Percentiles rank a stretch among this genome's conserved stretches.
Evolutionary conservation across 768 basidiomycete species (phyloP).

Genomic region (Filobasidium floriforme): DNA sequence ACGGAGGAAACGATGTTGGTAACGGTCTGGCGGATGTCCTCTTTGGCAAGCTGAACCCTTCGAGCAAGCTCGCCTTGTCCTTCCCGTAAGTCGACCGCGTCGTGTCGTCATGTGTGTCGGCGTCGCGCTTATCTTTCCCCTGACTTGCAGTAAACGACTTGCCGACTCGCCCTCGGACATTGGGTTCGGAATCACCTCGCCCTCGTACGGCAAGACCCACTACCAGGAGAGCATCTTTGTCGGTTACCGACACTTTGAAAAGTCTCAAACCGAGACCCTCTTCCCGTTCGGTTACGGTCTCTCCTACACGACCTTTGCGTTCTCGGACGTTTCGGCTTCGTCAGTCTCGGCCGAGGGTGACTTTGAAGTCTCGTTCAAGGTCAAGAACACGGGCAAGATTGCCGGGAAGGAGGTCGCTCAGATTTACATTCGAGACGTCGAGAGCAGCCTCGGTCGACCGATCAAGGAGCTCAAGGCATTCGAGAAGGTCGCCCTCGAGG

Average conservation of each 20-base stretch:
- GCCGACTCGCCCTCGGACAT: constrained; percentile 59
- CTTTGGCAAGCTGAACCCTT: constrained; percentile 41
- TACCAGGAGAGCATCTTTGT: constrained; percentile 25
- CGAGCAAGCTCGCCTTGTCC: constrained; percentile 36
- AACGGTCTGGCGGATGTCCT: constrained; percentile 43
- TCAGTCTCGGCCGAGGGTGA: constrained; percentile 26
- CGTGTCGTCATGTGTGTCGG: neutral
- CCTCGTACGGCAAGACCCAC: constrained; percentile 22
- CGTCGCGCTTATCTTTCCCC: neutral
- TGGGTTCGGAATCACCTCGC: constrained; percentile 46
- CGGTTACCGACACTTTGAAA: constrained; percentile 24
- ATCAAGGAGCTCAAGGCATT: constrained; percentile 57
- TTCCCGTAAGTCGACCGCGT: constrained; percentile 24
- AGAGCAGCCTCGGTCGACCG: constrained; percentile 53
- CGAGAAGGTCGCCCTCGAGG: constrained; percentile 42
- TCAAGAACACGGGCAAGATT: constrained; percentile 55
- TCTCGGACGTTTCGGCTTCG: constrained; percentile 51
- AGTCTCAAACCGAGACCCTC: constrained; percentile 50
- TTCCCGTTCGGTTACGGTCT: constrained; percentile 69
- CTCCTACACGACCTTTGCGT: constrained; percentile 65
- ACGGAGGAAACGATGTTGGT: constrained; percentile 41
- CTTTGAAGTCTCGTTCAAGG: constrained; percentile 30
- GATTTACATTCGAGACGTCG: constrained; percentile 54
- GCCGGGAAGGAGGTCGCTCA: constrained; percentile 61
- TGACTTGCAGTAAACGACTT: constrained; percentile 43